Percentiles rank a stretch among this genome's conserved stretches.
phyloP scores from a whole-genome alignment of 257 asterid species.

The Primulina eburnea region DNA sequence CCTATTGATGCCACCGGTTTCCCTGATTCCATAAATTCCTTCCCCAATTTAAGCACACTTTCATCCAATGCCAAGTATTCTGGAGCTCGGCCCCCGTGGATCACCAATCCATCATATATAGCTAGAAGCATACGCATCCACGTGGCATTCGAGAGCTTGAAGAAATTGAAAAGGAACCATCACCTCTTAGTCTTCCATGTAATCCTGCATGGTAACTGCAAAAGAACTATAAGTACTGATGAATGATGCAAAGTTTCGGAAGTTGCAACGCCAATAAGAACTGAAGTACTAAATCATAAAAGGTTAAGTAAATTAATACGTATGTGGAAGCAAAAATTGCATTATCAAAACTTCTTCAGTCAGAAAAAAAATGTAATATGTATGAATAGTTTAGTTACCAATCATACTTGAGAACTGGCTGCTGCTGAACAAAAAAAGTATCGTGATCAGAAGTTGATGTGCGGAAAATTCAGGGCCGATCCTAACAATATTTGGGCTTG shows the following conservation, averaged over 20 bases:
- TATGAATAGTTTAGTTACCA: not conserved
- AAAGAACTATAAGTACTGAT: conserved; percentile 4
- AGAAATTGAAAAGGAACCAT: conserved; percentile 89
- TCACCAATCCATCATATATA: conserved; percentile 82
- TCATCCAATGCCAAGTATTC: conserved; percentile 84
- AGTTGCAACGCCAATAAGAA: conserved; percentile 7
- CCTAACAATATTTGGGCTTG: too few species aligned
- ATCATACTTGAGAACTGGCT: not conserved
- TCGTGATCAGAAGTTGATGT: not conserved
- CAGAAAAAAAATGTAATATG: too few species aligned
- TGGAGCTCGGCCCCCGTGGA: conserved; percentile 97
- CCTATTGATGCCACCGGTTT: conserved; percentile 96
- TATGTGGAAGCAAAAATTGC: too few species aligned
- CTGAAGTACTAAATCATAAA: conserved; percentile 1
- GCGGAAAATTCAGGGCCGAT: too few species aligned
- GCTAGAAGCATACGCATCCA: conserved; percentile 80
- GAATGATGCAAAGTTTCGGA: conserved; percentile 4
- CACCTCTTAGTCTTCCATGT: conserved; percentile 97
- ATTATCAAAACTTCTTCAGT: too few species aligned
- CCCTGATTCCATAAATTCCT: conserved; percentile 67
- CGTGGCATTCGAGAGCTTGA: conserved; percentile 85
- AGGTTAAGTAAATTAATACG: not conserved
- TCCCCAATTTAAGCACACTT: conserved; percentile 58
- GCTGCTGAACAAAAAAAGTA: not conserved
- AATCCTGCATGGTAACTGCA: conserved; percentile 56